Base-by-base conservation (phyloP, 2,329 filamentous ascomycete genomes). In the Colletotrichum limetticola region DNA sequence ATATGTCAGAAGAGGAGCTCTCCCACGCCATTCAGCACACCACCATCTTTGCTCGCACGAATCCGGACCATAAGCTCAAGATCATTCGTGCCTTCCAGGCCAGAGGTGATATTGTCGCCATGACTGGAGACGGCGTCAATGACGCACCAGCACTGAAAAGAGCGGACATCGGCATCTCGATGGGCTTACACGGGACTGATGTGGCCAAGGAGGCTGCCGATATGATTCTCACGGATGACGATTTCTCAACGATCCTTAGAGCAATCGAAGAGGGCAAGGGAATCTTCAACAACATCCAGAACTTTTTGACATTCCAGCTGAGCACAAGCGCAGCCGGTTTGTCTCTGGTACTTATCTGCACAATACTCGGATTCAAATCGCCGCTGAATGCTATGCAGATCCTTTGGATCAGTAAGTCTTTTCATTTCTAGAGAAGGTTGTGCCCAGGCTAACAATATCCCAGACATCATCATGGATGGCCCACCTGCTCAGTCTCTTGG, bases 301-400 rank as follows among this genome's bases (percentile, higher is more conserved):
- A 99, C 83, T 99, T 99, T 84, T 89, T 99, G 75, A 98, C 97
- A 0, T 99, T 99, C 84, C 97, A 99, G 85, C 90, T 99, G 71
- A 98, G 95, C 83, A 99, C 97, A 60, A 98, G 95, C 81, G 97
- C 97, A 24, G 97, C 97, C 67, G 95, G 97, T 74, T 86, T 99
- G 76, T 95, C 94, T 71, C 88, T 99, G 66, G 97, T 99, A 22
- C 91, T 99, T 76, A 84, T 99, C 78, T 98, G 95, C 86, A 98
- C 95, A 35, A 93, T 94, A 77, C 89, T 98, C 74, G 97, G 97
- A 52, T 97, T 97, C 85, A 95, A 95, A 84, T 98, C 97, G 80
- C 97, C 97, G 58, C 88, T 99, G 74, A 99, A 99, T 81, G 95
- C 97, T 62, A 99, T 99, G 97, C 97, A 99, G 85, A 99, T 99